Base-by-base conservation (phyloP, 2,329 filamentous ascomycete species). In the Catunica adiposa region DNA sequence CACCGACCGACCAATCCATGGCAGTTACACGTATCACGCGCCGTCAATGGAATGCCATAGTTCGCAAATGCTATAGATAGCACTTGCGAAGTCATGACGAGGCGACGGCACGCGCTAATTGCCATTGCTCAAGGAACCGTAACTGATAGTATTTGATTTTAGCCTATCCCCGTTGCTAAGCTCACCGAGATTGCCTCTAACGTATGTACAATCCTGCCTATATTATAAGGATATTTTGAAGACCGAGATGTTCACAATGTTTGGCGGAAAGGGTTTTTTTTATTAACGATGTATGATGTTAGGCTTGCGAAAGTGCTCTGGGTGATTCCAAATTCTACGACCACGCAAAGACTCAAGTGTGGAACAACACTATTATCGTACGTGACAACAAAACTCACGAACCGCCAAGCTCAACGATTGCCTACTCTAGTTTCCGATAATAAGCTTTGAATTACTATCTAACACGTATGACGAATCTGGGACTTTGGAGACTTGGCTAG, bases 331-430 rank as follows among this genome's bases (percentile, higher is more conserved):
- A 87, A 60, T 82, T 78, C 70, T 98, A 98, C 73, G 85, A 94
- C 61, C 92, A 97, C 70, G 71, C 81, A 56, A 83, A 84, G 66
- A 94, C 90, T 37, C 80, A 84, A 66, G 73, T 80, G 63, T 97
- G 90, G 90, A 97, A 97, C 74, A 84, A 84, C 34, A 74, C 77
- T 61, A 97, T 98, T 69, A 96, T 97, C 69, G 89, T 94, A 78
- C 64, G 80, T 73, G 11, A 34, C 37, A 52, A 7, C 25, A n/a
- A 4, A 14, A 47, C 6, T 17, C 8, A 15, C 4, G 3, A 11
- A 3, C 6, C 8, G 15, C 9, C 26, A 29, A 8, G 9, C 11
- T 6, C n/a, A 44, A 14, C n/a, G 59, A 58, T 56, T 44, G 29
- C 47, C 15, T 11, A 34, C 11, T 5, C 5, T 5, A 34, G 29